Conservation (phyloP, 2,329 filamentous ascomycete genomes). For the Ascochyta fabae region DNA sequence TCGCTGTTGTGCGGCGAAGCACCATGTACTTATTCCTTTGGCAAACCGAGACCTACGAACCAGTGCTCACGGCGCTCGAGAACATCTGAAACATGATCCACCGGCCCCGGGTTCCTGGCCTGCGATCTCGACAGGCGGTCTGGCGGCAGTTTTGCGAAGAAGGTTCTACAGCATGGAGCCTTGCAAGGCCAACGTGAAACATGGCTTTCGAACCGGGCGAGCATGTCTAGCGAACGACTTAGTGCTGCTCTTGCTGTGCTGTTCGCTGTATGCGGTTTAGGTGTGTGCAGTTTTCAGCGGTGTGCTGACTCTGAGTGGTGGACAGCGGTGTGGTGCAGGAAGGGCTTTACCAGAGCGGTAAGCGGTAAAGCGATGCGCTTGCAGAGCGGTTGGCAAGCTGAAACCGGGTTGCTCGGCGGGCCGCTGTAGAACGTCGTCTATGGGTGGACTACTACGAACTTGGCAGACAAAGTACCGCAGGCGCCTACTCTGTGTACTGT, state of each 20-base stretch:
- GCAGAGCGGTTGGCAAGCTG: conserved; percentile 46
- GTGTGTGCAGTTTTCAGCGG: conserved; percentile 18
- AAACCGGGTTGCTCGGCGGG: conserved; percentile 38
- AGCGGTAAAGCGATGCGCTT: conserved; percentile 42
- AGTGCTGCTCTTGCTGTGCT: conserved; percentile 30
- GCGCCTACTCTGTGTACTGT: conserved; percentile 16
- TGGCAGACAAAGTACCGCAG: conserved; percentile 12
- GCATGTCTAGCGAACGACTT: conserved; percentile 35
- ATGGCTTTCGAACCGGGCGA: conserved; percentile 44
- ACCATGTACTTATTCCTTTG: conserved; percentile 46
- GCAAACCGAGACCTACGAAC: conserved; percentile 33
- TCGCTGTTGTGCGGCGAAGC: conserved; percentile 45
- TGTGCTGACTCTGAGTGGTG: conserved; percentile 36
- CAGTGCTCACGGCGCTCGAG: conserved; percentile 45
- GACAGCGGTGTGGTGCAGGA: conserved; percentile 30
- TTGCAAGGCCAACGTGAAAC: conserved; percentile 46
- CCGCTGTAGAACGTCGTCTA: conserved; percentile 17
- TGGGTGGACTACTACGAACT: conserved; percentile 9
- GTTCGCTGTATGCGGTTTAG: conserved; percentile 12
- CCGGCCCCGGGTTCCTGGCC: conserved; percentile 37
- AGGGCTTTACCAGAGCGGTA: conserved; percentile 28
- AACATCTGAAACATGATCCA: conserved; percentile 50
- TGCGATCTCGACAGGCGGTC: conserved; percentile 35
- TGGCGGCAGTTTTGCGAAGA: conserved; percentile 40
- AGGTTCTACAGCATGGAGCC: conserved; percentile 36